Evolutionary conservation across 352 stramenopile genomes (phyloP).

Genomic region (Pythium folliculosum): DNA sequence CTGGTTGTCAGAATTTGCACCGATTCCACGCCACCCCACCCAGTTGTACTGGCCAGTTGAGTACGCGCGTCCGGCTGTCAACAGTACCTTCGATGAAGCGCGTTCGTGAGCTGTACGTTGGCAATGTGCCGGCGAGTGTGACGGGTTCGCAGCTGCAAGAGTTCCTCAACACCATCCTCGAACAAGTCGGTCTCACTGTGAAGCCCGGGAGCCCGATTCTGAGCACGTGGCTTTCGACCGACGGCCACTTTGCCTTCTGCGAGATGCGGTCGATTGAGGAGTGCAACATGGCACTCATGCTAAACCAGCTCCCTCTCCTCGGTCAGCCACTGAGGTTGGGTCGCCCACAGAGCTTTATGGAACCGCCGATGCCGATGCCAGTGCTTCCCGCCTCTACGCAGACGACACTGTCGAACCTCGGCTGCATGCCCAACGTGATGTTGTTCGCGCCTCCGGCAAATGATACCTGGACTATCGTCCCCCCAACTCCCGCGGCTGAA

Average conservation of each 20-base stretch:
- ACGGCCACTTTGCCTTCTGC: constrained; percentile 86
- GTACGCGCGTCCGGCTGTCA: too few species aligned
- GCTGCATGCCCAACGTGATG: constrained; percentile 74
- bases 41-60: too few species aligned
- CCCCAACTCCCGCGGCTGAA: constrained; percentile 6
- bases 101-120: constrained; percentile 81
- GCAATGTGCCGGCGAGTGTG: constrained; percentile 82
- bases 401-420: constrained; percentile 77
- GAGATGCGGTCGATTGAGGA: constrained; percentile 88
- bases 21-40: too few species aligned
- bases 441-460: constrained; percentile 61
- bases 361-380: constrained; percentile 76
- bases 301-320: constrained; percentile 81
- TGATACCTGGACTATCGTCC: too few species aligned
- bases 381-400: constrained; percentile 68
- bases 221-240: constrained; percentile 85
- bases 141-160: constrained; percentile 83
- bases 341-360: constrained; percentile 79
- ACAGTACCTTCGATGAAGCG: constrained; percentile 86
- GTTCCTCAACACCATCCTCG: constrained; percentile 86
- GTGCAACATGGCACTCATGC: constrained; percentile 80
- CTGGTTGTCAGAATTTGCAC: neutral
- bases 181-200: constrained; percentile 76
- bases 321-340: constrained; percentile 87
- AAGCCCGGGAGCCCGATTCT: constrained; percentile 83